Evolutionary conservation across 139 green algal genomes (phyloP).

Genomic region (Picochlorum sp.): DNA sequence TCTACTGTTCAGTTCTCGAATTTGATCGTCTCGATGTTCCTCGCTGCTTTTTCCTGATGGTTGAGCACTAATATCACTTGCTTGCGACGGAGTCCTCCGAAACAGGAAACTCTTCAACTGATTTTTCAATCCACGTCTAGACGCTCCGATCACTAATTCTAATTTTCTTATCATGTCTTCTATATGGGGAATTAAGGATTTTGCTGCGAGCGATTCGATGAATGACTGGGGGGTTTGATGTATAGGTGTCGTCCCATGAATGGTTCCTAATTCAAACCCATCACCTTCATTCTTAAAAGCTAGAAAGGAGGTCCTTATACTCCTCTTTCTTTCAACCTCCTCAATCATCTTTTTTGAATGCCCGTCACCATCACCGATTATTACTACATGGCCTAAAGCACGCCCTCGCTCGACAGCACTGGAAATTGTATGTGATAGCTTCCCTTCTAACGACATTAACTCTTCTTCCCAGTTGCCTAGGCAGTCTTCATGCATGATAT

Average conservation of each 20-base stretch:
- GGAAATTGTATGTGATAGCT: neutral
- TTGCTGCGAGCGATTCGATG: constrained; percentile 28
- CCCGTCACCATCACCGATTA: no score
- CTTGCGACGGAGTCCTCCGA: constrained; percentile 8
- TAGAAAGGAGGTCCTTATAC: no score
- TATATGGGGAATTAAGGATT: constrained; percentile 48
- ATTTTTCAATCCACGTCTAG: constrained; percentile 73
- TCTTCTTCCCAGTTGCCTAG: neutral
- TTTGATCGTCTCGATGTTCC: constrained; percentile 13
- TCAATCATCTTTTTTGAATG: no score
- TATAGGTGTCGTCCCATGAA: no score
- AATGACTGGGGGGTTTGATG: no score
- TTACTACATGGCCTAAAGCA: no score
- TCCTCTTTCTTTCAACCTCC: no score
- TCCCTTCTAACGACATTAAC: neutral
- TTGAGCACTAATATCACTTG: neutral
- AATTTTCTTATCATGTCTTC: constrained; percentile 50
- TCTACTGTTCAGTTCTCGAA: neutral
- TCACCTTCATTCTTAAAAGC: no score
- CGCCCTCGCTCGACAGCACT: no score
- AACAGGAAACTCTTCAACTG: constrained; percentile 71
- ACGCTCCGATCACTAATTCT: constrained; percentile 18
- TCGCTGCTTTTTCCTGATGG: neutral
- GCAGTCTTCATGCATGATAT: neutral
- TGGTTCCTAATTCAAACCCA: no score